Evolutionary conservation across 2,329 filamentous ascomycete species (phyloP).

Genomic region (Venturia oleaginea): DNA sequence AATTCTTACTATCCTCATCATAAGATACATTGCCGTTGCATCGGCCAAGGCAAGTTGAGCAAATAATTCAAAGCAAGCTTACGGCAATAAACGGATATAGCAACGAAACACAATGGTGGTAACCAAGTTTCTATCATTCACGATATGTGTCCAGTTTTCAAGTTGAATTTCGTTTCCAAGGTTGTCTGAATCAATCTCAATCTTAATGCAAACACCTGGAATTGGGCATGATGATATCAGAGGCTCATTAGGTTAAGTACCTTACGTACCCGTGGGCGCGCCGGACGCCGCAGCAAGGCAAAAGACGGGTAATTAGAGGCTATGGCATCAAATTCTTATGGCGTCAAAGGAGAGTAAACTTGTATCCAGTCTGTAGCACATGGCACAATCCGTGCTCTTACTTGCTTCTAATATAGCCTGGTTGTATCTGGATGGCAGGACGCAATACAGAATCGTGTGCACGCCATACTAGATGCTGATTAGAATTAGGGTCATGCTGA

Average conservation of each 20-base stretch:
- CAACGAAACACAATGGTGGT: not conserved
- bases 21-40: not conserved
- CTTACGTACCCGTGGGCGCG: not conserved
- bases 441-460: not conserved
- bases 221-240: not conserved
- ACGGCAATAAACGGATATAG: not conserved
- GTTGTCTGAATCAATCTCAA: not conserved
- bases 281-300: not conserved
- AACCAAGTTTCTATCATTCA: not conserved
- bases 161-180: not conserved
- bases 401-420: not conserved
- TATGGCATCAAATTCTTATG: not conserved
- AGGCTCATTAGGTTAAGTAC: not conserved
- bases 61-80: not conserved
- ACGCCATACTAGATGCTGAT: constrained; percentile 2
- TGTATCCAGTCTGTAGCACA: not conserved
- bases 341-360: not conserved
- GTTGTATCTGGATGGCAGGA: not conserved
- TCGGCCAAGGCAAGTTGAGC: not conserved
- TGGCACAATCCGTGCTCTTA: constrained; percentile 1
- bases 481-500: not conserved
- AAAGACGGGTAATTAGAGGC: not conserved
- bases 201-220: not conserved
- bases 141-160: not conserved
- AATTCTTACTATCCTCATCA: not conserved